These are phyloP conservation scores for Oryza brachyantha DNA, from an alignment of 176 grass and related monocot genomes.

Conservation along the genomic window DNA sequence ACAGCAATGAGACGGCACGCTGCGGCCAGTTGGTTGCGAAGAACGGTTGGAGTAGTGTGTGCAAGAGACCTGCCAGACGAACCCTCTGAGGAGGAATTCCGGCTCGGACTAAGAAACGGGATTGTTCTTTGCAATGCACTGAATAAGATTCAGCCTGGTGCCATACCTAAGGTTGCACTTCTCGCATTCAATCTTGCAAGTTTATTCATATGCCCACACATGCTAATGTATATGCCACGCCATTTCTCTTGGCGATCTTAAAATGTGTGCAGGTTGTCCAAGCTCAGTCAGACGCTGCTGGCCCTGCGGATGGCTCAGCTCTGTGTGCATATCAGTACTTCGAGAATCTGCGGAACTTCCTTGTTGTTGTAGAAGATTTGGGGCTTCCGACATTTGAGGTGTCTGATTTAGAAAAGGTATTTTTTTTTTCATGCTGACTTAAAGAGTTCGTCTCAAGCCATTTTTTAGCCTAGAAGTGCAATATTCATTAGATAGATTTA, in stretches of 20 bases:
- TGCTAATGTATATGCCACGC: neutral
- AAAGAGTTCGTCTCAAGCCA: neutral
- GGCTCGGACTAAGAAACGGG: slow-evolving; percentile 67
- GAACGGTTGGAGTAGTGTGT: slow-evolving; percentile 59
- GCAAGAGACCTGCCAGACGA: slow-evolving; percentile 73
- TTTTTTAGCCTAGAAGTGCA: slow-evolving; percentile 5
- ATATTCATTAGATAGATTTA: neutral
- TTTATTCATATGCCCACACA: neutral
- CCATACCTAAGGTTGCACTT: slow-evolving; percentile 71
- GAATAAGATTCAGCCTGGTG: slow-evolving; percentile 63
- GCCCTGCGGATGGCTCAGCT: slow-evolving; percentile 65
- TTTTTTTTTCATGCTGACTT: neutral
- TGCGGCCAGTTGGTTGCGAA: slow-evolving; percentile 80
- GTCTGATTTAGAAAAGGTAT: slow-evolving; percentile 84
- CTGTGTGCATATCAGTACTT: slow-evolving; percentile 87
- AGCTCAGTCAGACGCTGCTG: slow-evolving; percentile 47
- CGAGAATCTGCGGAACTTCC: slow-evolving; percentile 86
- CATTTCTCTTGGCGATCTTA: slow-evolving; percentile 31
- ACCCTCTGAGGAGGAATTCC: slow-evolving; percentile 88
- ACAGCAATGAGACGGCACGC: slow-evolving; percentile 61
- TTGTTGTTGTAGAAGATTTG: slow-evolving; percentile 55
- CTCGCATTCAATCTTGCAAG: neutral
- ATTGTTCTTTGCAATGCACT: slow-evolving; percentile 91
- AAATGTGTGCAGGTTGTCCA: slow-evolving; percentile 56
- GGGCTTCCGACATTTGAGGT: slow-evolving; percentile 88